A percentile compares a stretch with the other conserved stretches of the same genome.
Conservation (phyloP, 257 asterid genomes). For the Sherardia arvensis region DNA sequence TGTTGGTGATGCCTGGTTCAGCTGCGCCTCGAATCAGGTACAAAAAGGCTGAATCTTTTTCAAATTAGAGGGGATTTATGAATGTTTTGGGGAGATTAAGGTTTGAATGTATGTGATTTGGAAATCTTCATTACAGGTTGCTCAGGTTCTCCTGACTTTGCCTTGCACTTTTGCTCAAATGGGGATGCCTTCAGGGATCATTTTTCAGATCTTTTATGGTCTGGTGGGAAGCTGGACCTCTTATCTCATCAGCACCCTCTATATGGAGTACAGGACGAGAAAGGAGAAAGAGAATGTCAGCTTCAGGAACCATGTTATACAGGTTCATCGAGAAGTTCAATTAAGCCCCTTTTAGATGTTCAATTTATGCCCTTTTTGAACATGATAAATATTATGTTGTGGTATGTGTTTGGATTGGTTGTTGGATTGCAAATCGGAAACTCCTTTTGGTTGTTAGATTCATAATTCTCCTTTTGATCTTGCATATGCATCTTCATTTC, state of each 20-base stretch:
- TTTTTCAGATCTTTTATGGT: conserved; percentile 67
- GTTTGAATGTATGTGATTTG: background rate
- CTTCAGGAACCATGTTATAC: conserved; percentile 86
- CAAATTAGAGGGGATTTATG: background rate
- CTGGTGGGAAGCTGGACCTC: conserved; percentile 87
- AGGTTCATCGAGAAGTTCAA: conserved; percentile 27
- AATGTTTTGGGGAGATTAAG: background rate
- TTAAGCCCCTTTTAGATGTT: background rate
- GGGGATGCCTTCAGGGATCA: conserved; percentile 63
- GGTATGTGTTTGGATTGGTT: too few species aligned
- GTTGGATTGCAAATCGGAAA: too few species aligned
- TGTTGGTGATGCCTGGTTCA: conserved; percentile 87
- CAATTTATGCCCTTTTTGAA: too few species aligned
- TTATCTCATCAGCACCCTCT: conserved; percentile 65
- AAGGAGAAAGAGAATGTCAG: conserved; percentile 76
- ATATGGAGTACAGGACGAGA: conserved; percentile 65
- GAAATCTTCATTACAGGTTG: conserved; percentile 38
- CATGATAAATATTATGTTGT: too few species aligned
- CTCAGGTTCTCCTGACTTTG: conserved; percentile 76
- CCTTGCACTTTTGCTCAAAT: conserved; percentile 90
- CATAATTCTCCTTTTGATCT: too few species aligned
- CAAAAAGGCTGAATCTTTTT: background rate
- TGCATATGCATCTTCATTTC: too few species aligned
- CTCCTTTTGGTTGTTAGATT: too few species aligned
- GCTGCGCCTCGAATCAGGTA: conserved; percentile 88